These are phyloP conservation scores for Penicillium sp. DNA, from an alignment of 2,329 filamentous ascomycete genomes.

Conservation along the genomic window DNA sequence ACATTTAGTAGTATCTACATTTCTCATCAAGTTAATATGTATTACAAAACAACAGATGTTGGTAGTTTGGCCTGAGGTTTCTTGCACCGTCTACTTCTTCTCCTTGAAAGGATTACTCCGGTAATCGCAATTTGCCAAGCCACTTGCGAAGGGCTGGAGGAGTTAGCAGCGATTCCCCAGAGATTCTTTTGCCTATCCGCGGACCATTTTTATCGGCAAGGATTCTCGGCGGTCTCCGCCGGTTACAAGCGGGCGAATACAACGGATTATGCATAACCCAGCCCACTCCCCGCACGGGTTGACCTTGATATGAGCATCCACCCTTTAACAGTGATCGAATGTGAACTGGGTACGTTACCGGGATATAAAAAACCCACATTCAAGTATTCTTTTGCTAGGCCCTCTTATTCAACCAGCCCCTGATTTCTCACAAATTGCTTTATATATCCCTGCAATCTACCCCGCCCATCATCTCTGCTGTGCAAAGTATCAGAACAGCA, in stretches of 20 bases:
- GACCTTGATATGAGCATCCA: not conserved
- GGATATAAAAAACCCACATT: not conserved
- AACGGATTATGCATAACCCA: not conserved
- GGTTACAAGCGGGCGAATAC: not conserved
- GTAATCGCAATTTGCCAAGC: not conserved
- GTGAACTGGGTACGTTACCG: not conserved
- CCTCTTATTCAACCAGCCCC: not conserved
- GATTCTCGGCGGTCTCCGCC: slow-evolving; percentile 1
- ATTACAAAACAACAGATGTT: not conserved
- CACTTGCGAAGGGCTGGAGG: not conserved
- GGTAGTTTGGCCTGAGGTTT: not conserved
- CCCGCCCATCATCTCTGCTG: not conserved
- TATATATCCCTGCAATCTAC: not conserved
- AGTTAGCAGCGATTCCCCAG: slow-evolving; percentile 1
- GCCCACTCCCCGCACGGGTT: not conserved
- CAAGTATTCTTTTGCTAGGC: not conserved
- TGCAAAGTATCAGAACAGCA: not conserved
- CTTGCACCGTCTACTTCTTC: not conserved
- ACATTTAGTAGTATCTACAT: not conserved
- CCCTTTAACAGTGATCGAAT: not conserved
- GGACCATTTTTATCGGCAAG: not conserved
- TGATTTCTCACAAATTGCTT: not conserved
- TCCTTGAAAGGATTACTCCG: not conserved
- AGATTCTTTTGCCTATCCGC: slow-evolving; percentile 1
- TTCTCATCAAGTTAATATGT: too few species aligned